Base-by-base conservation (phyloP, 805 yeast species). In the Myxozyma neglecta region DNA sequence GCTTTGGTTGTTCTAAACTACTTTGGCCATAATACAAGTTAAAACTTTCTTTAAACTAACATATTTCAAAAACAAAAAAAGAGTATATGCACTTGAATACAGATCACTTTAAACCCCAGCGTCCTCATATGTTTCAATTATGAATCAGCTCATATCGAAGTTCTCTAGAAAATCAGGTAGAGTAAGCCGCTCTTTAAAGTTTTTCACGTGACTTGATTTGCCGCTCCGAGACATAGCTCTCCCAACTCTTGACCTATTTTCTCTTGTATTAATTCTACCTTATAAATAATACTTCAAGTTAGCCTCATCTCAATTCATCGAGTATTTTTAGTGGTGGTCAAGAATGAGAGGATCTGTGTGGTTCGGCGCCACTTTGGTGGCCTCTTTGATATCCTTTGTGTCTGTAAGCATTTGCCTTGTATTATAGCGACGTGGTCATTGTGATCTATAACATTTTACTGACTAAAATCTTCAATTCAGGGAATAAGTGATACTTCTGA, bases 401-500 rank as follows among this genome's bases (percentile, higher is more conserved):
- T 20, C 18, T 35, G 52, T 46, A 44, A 7, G 56, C n/a, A 6
- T n/a, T 10, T 44, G 34, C 14, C 42, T 29, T 14, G 1, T 10
- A 18, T 5, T 13, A 9, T 9, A 43, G 16, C 39, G 46, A 51
- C 55, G 55, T 51, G 55, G 35, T 40, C 55, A 24, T 46, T 29
- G 7, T 43, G 43, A 42, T 51, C 46, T 35, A 16, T 14, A 35
- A n/a, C n/a, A 10, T 53, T 24, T 9, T 32, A 20, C 52, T 36
- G 47, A 37, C 36, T n/a, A 6, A n/a, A 24, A 3, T 8, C 16
- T 14, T 36, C 42, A n/a, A 8, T 16, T 6, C 49, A 44, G 57
- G 57, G 50, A 6, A 20, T 44, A 40, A 47, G 18, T 16, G 67
- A 57, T 5, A 45, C 55, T 24, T 46, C 57, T 9, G 64, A 56